Percentiles rank a stretch among this genome's conserved stretches.
Conservation (phyloP, 1,284 basidiomycete genomes). For the Ceratobasidium theobromae region DNA sequence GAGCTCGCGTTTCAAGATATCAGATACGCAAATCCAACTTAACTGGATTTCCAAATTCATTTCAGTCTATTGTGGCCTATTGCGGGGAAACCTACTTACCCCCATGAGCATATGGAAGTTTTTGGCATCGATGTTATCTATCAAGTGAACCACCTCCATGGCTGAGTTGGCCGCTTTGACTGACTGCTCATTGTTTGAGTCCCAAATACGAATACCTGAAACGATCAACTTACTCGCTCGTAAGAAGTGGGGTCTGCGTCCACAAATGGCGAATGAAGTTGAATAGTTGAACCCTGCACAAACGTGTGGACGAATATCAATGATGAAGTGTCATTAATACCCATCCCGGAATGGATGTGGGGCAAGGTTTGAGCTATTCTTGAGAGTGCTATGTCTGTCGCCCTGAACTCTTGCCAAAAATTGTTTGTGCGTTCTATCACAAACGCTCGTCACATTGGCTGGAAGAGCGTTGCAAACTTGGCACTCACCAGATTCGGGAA, state of each 20-base stretch:
- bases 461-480: slow-evolving; percentile 46
- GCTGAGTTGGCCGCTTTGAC: slow-evolving; percentile 56
- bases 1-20: slow-evolving; percentile 62
- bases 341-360: slow-evolving; percentile 29
- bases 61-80: slow-evolving; percentile 34
- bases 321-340: slow-evolving; percentile 44
- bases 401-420: slow-evolving; percentile 46
- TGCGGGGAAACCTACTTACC: slow-evolving; percentile 31
- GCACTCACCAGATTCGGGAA: slow-evolving; percentile 56
- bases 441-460: slow-evolving; percentile 53
- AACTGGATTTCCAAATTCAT: slow-evolving; percentile 41
- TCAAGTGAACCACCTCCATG: slow-evolving; percentile 51
- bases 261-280: slow-evolving; percentile 61
- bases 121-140: slow-evolving; percentile 49
- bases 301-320: slow-evolving; percentile 63
- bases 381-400: slow-evolving; percentile 10
- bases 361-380: slow-evolving; percentile 20
- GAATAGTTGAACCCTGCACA: slow-evolving; percentile 65
- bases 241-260: slow-evolving; percentile 59
- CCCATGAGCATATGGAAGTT: slow-evolving; percentile 32
- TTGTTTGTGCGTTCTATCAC: slow-evolving; percentile 61
- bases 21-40: slow-evolving; percentile 68
- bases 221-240: slow-evolving; percentile 42
- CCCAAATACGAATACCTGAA: not conserved
- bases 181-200: slow-evolving; percentile 48